These are phyloP conservation scores for Zarea fungicola DNA, from an alignment of 2,329 filamentous ascomycete genomes.

Conservation along the genomic window DNA sequence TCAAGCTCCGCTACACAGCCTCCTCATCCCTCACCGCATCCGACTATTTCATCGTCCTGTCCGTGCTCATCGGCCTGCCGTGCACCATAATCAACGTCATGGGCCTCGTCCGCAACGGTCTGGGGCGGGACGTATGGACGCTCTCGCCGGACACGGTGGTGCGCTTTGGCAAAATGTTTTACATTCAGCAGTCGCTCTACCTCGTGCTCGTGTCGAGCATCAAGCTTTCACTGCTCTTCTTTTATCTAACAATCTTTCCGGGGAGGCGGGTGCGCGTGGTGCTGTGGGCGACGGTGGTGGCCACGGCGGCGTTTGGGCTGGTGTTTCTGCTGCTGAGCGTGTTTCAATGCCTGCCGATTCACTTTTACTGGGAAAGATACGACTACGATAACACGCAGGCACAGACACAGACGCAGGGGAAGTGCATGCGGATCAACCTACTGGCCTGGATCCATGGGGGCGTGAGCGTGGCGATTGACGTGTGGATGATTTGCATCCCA, in stretches of 20 bases:
- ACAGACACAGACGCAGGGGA: too few species aligned
- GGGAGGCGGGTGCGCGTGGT: slow-evolving; percentile 29
- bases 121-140: slow-evolving; percentile 49
- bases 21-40: slow-evolving; percentile 29
- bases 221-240: slow-evolving; percentile 48
- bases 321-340: slow-evolving; percentile 39
- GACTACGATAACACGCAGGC: too few species aligned
- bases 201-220: slow-evolving; percentile 41
- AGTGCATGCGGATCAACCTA: slow-evolving; percentile 44
- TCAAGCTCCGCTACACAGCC: slow-evolving; percentile 29
- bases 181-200: slow-evolving; percentile 39
- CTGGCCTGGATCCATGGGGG: slow-evolving; percentile 47
- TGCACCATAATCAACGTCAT: slow-evolving; percentile 27
- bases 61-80: slow-evolving; percentile 24
- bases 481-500: slow-evolving; percentile 48
- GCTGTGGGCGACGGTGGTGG: slow-evolving; percentile 36
- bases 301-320: slow-evolving; percentile 35
- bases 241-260: slow-evolving; percentile 53
- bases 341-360: slow-evolving; percentile 48
- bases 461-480: slow-evolving; percentile 47
- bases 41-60: slow-evolving; percentile 30
- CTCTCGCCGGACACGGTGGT: slow-evolving; percentile 36
- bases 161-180: slow-evolving; percentile 38
- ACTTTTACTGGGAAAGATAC: slow-evolving; percentile 50
- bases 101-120: slow-evolving; percentile 32